phyloP scores from a whole-genome alignment of 352 stramenopile species.

The Phytophthora cactorum region DNA sequence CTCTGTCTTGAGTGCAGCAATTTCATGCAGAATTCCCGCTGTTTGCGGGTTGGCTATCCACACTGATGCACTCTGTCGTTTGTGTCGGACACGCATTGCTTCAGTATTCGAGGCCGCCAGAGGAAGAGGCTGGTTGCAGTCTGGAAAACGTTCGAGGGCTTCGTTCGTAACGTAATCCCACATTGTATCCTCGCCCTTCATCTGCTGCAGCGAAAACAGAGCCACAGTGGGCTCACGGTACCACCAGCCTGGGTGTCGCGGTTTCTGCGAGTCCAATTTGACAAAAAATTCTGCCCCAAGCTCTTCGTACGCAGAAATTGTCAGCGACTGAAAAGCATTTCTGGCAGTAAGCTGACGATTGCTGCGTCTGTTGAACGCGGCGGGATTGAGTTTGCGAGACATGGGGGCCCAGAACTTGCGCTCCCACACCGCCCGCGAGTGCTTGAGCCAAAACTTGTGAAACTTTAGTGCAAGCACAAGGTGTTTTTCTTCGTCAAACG shows the following conservation, averaged over 20 bases:
- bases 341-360: slow-evolving; percentile 42
- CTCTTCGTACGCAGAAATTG: slow-evolving; percentile 27
- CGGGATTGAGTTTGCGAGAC: slow-evolving; percentile 10
- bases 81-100: slow-evolving; percentile 15
- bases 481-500: slow-evolving; percentile 39
- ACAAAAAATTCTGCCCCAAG: slow-evolving; percentile 52
- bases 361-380: slow-evolving; percentile 23
- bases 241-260: slow-evolving; percentile 56
- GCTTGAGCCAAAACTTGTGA: slow-evolving; percentile 42
- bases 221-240: slow-evolving; percentile 46
- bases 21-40: slow-evolving; percentile 11
- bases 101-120: slow-evolving; percentile 39
- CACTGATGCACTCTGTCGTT: slow-evolving; percentile 26
- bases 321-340: slow-evolving; percentile 40
- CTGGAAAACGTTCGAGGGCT: slow-evolving; percentile 40
- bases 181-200: slow-evolving; percentile 36
- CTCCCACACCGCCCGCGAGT: slow-evolving; percentile 54
- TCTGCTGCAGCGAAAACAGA: slow-evolving; percentile 27
- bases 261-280: slow-evolving; percentile 38
- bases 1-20: slow-evolving; percentile 17
- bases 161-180: slow-evolving; percentile 45
- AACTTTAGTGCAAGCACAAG: slow-evolving; percentile 30
- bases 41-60: slow-evolving; percentile 28
- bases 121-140: slow-evolving; percentile 48
- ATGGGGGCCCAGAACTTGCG: slow-evolving; percentile 56